These are phyloP conservation scores for Pelargonium myrrhifolium DNA, from an alignment of 441 rosid genomes.

Conservation along the genomic window DNA sequence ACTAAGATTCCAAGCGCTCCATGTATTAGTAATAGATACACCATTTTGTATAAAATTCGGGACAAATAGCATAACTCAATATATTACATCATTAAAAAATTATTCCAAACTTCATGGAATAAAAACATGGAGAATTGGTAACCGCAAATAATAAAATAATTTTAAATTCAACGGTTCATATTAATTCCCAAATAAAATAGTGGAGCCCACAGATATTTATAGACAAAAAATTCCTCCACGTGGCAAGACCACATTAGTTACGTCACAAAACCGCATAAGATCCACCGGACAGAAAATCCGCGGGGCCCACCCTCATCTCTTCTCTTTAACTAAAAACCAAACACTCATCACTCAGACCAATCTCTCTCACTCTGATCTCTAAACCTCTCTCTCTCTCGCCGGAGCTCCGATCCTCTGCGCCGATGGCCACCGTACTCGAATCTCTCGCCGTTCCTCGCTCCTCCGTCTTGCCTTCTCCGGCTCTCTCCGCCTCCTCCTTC, in stretches of 20 bases:
- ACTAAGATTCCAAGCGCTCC: too few relatives aligned
- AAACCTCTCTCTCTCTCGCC: slow-evolving; percentile 1
- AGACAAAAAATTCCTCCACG: background rate
- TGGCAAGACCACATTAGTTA: background rate
- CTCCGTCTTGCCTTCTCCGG: slow-evolving; percentile 18
- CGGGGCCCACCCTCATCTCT: slow-evolving; percentile 3
- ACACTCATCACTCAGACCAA: background rate
- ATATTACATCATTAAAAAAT: too few relatives aligned
- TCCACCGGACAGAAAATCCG: background rate
- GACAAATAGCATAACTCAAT: too few relatives aligned
- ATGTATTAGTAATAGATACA: too few relatives aligned
- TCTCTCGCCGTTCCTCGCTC: slow-evolving; percentile 34
- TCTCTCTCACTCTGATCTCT: slow-evolving; percentile 11
- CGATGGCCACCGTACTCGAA: slow-evolving; percentile 58
- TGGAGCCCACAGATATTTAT: background rate
- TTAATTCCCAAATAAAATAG: background rate
- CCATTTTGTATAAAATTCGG: too few relatives aligned
- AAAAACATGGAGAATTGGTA: too few relatives aligned
- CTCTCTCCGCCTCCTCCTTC: slow-evolving; percentile 11
- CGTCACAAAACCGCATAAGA: too few relatives aligned
- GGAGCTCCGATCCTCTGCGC: slow-evolving; percentile 10
- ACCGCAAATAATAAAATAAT: background rate
- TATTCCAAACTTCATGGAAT: too few relatives aligned
- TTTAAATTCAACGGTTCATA: background rate
- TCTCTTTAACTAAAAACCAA: slow-evolving; percentile 11